These are phyloP conservation scores for Chlorella sorokiniana DNA, from an alignment of 139 green algal species.

Conservation along the genomic window DNA sequence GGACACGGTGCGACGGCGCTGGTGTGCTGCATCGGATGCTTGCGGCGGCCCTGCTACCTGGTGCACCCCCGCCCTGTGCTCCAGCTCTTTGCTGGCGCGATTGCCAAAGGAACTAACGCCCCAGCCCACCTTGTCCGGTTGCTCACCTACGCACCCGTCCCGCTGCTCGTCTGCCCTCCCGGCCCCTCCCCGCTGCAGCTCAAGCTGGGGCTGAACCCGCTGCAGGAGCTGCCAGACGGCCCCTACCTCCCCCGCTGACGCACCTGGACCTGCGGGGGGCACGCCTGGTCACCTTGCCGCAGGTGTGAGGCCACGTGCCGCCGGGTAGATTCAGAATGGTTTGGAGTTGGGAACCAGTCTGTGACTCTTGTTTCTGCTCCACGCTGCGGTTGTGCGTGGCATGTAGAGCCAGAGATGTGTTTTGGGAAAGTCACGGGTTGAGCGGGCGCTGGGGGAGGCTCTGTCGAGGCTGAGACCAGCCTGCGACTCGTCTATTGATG, in stretches of 20 bases:
- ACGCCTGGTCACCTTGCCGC: not conserved
- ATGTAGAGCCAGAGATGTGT: too few relatives aligned
- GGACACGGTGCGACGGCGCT: constrained; percentile 8
- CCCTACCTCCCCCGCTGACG: not conserved
- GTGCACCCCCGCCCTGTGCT: not conserved
- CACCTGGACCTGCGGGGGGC: constrained; percentile 7
- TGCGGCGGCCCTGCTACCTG: not conserved
- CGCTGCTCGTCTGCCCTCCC: not conserved
- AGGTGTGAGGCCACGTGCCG: too few relatives aligned
- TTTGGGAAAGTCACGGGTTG: too few relatives aligned
- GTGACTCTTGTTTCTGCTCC: not conserved
- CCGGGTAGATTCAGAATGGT: too few relatives aligned
- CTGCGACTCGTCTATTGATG: not conserved
- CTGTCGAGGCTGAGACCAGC: too few relatives aligned
- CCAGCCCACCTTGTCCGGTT: too few relatives aligned
- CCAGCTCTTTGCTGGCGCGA: too few relatives aligned
- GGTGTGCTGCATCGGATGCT: not conserved
- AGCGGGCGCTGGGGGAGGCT: too few relatives aligned
- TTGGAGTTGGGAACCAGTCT: too few relatives aligned
- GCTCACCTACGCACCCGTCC: too few relatives aligned
- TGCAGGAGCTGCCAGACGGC: not conserved
- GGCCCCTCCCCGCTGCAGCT: not conserved
- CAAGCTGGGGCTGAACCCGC: constrained; percentile 2
- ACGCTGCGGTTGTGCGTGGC: not conserved
- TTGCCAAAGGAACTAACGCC: too few relatives aligned